These are phyloP conservation scores for Mycosphaerella sp. DNA, from an alignment of 2,329 filamentous ascomycete genomes.

Conservation along the genomic window DNA sequence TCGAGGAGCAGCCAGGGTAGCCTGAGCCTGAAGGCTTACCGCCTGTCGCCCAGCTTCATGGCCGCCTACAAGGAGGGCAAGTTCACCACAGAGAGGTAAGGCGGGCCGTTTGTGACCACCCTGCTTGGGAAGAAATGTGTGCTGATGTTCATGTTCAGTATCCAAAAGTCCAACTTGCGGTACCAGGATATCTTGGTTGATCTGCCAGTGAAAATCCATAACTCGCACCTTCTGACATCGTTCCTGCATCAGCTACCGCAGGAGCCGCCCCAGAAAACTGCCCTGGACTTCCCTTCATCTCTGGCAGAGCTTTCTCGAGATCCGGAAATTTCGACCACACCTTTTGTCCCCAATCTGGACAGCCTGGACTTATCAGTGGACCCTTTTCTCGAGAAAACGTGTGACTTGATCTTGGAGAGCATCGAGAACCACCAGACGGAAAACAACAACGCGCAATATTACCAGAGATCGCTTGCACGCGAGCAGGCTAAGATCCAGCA, in stretches of 20 bases:
- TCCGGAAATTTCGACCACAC: constrained; percentile 50
- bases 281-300: constrained; percentile 69
- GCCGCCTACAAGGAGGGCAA: constrained; percentile 91
- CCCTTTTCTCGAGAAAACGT: constrained; percentile 96
- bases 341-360: constrained; percentile 82
- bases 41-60: constrained; percentile 82
- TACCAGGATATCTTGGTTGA: constrained; percentile 93
- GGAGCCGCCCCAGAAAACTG: constrained; percentile 50
- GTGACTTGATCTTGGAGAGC: constrained; percentile 89
- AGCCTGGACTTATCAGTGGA: constrained; percentile 89
- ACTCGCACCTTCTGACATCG: constrained; percentile 92
- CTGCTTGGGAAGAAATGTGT: neutral
- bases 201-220: constrained; percentile 83
- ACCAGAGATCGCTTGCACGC: constrained; percentile 85
- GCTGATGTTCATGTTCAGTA: constrained; percentile 47
- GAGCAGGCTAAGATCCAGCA: constrained; percentile 95
- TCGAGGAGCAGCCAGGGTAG: constrained; percentile 90
- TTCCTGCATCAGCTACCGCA: constrained; percentile 89
- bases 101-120: neutral
- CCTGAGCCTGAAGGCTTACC: constrained; percentile 83
- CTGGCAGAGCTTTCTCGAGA: constrained; percentile 69
- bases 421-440: constrained; percentile 98
- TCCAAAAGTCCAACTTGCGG: constrained; percentile 88
- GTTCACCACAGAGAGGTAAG: constrained; percentile 92
- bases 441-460: constrained; percentile 98